These are phyloP conservation scores for Saposhnikovia divaricata DNA, from an alignment of 129 eudicot genomes.

Conservation along the genomic window DNA sequence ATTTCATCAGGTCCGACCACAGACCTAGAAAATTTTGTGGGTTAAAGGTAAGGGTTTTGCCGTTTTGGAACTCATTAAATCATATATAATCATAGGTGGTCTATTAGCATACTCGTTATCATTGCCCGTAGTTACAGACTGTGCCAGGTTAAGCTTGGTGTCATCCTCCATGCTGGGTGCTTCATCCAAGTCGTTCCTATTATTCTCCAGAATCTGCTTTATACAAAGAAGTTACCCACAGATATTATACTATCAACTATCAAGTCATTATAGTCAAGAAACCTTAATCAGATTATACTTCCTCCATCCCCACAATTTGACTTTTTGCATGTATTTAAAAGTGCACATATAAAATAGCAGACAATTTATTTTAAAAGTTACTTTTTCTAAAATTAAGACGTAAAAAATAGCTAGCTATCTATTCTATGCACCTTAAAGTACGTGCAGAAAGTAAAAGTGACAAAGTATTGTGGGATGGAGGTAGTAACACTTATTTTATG, in stretches of 20 bases:
- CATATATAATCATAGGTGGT: not conserved
- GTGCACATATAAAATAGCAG: not conserved
- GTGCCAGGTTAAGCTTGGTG: slow-evolving; percentile 15
- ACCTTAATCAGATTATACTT: not conserved
- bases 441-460: not conserved
- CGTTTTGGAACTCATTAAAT: not conserved
- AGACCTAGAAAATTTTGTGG: slow-evolving; percentile 24
- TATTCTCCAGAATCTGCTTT: slow-evolving; percentile 41
- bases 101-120: slow-evolving; percentile 55
- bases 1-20: slow-evolving; percentile 77
- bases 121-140: slow-evolving; percentile 22
- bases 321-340: not conserved
- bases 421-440: not conserved
- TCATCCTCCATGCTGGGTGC: slow-evolving; percentile 27
- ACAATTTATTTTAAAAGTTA: not conserved
- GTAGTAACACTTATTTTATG: not conserved
- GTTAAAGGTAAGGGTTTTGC: not conserved
- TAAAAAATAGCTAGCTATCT: not conserved
- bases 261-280: not conserved
- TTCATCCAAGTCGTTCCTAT: slow-evolving; percentile 33
- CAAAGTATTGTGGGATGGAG: not conserved
- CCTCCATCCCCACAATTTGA: no score
- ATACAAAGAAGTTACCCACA: not conserved
- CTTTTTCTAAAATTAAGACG: not conserved
- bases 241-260: not conserved